Percentiles rank a stretch among this genome's conserved stretches.
Conservation (phyloP, 2,329 filamentous ascomycete genomes). For the Tympanopsis confertula region DNA sequence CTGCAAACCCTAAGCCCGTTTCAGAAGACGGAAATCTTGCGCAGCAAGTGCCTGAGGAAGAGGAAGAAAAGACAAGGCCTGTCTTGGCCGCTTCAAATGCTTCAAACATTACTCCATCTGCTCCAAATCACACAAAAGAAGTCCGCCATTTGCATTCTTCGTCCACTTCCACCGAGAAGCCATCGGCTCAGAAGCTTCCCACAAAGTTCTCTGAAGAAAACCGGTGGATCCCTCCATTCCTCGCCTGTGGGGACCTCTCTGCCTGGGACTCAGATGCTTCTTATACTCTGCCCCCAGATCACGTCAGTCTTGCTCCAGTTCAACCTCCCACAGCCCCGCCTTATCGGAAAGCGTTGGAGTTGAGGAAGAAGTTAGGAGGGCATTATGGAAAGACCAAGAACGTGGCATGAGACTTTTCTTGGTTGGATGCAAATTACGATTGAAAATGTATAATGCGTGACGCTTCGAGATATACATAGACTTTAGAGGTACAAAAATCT, state of each 20-base stretch:
- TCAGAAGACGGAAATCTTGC: neutral
- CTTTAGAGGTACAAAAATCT: too few species aligned
- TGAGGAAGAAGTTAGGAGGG: neutral
- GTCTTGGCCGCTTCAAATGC: too few species aligned
- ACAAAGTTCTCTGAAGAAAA: neutral
- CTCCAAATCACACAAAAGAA: neutral
- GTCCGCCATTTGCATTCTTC: neutral
- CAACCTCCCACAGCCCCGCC: neutral
- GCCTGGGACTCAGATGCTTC: constrained; percentile 1
- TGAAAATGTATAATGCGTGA: too few species aligned
- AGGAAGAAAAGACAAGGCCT: neutral
- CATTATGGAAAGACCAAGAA: neutral
- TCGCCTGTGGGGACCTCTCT: constrained; percentile 1
- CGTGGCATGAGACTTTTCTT: too few species aligned
- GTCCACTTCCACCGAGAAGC: neutral
- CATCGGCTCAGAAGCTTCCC: neutral
- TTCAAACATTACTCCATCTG: neutral
- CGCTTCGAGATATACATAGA: too few species aligned
- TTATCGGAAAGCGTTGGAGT: neutral
- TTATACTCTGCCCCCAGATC: neutral
- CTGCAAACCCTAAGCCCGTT: neutral
- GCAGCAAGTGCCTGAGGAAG: neutral
- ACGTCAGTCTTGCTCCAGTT: neutral
- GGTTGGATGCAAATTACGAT: too few species aligned
- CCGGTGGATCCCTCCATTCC: neutral